phyloP scores from a whole-genome alignment of 1,284 basidiomycete species.

The Pseudozyma tsukubaensis region DNA sequence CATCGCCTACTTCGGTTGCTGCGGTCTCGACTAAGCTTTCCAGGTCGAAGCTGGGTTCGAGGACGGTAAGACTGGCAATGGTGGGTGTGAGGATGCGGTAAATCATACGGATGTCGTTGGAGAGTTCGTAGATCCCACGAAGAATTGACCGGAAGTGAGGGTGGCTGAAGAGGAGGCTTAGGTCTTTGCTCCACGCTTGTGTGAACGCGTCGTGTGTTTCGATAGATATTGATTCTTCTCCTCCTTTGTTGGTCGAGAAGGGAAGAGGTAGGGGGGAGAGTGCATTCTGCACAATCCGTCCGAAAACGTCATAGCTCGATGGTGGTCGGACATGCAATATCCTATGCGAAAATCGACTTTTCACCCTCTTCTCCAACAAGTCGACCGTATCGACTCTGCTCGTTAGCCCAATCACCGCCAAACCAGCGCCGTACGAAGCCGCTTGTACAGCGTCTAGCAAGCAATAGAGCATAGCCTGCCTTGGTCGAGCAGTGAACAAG shows the following conservation, averaged over 20 bases:
- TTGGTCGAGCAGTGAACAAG: slow-evolving; percentile 54
- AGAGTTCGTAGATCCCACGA: slow-evolving; percentile 44
- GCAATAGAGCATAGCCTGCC: slow-evolving; percentile 67
- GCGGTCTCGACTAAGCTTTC: slow-evolving; percentile 24
- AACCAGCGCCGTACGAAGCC: slow-evolving; percentile 58
- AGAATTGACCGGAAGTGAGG: slow-evolving; percentile 33
- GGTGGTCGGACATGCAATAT: slow-evolving; percentile 60
- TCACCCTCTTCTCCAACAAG: slow-evolving; percentile 66
- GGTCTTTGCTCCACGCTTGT: slow-evolving; percentile 36
- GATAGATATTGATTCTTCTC: not conserved
- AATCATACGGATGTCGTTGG: slow-evolving; percentile 51
- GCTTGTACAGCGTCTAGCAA: slow-evolving; percentile 67
- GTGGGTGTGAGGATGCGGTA: slow-evolving; percentile 36
- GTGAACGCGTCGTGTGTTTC: slow-evolving; percentile 3
- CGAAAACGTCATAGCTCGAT: slow-evolving; percentile 30
- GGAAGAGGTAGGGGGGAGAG: slow-evolving; percentile 2
- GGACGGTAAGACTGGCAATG: slow-evolving; percentile 10
- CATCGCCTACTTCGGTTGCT: slow-evolving; percentile 23
- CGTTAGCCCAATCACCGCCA: slow-evolving; percentile 62
- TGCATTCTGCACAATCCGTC: slow-evolving; percentile 46
- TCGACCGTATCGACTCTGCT: slow-evolving; percentile 60
- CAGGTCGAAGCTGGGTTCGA: slow-evolving; percentile 15
- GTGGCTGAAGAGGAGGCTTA: slow-evolving; percentile 27
- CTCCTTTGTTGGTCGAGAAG: too few species aligned
- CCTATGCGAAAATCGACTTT: slow-evolving; percentile 65